These are phyloP conservation scores for Pythium brachiatum DNA, from an alignment of 352 stramenopile species.

Conservation along the genomic window DNA sequence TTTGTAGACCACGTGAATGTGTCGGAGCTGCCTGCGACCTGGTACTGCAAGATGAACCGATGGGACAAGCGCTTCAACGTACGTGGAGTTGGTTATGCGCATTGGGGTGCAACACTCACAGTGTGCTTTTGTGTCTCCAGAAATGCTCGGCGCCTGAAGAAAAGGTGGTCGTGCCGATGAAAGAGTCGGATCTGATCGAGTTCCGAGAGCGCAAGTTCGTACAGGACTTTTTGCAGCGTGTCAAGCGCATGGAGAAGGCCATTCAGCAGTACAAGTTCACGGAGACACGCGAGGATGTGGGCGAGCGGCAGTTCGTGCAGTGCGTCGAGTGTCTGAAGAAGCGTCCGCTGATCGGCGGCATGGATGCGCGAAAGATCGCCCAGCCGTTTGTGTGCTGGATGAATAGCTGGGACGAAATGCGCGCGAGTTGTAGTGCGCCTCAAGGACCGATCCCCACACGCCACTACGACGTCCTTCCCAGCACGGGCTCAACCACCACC, in stretches of 20 bases:
- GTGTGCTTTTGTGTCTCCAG: conserved; percentile 23
- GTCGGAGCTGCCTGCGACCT: conserved; percentile 62
- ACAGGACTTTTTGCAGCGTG: conserved; percentile 58
- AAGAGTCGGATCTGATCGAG: conserved; percentile 54
- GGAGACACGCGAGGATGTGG: conserved; percentile 57
- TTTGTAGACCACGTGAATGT: conserved; percentile 73
- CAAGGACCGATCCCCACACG: conserved; percentile 37
- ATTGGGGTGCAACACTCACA: neutral
- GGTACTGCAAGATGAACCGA: conserved; percentile 88
- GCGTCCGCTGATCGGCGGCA: conserved; percentile 66
- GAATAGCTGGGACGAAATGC: conserved; percentile 75
- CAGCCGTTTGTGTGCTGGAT: conserved; percentile 86
- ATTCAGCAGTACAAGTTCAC: conserved; percentile 63
- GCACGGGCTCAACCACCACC: neutral
- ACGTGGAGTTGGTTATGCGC: conserved; percentile 3
- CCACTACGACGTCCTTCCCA: conserved; percentile 15
- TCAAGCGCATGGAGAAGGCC: conserved; percentile 78
- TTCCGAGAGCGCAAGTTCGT: conserved; percentile 69
- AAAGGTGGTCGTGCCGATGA: conserved; percentile 65
- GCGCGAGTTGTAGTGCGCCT: conserved; percentile 73
- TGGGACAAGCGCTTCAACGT: conserved; percentile 82
- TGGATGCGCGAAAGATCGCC: conserved; percentile 61
- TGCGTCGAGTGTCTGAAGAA: conserved; percentile 74
- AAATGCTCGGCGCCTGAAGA: conserved; percentile 76
- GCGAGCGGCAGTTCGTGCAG: conserved; percentile 65